Evolutionary conservation across 208 protist genomes (phyloP).

Genomic region (Wallacemonas sp.): DNA sequence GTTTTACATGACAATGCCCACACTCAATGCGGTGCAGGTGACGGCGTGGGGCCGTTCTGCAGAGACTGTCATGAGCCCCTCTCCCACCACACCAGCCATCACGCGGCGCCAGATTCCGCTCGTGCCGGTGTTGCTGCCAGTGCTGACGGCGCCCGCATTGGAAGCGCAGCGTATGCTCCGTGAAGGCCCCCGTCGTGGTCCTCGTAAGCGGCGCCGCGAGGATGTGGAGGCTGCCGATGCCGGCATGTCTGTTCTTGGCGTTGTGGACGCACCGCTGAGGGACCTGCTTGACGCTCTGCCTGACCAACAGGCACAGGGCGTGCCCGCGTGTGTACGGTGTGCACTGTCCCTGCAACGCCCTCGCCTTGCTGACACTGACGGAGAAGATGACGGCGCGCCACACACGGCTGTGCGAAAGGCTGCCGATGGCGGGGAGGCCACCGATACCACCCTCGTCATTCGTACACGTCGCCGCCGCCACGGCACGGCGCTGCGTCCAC

Average conservation of each 20-base stretch:
- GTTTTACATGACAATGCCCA: conserved; percentile 38
- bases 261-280: neutral
- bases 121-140: conserved; percentile 32
- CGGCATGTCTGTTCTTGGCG: neutral
- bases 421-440: too few relatives aligned
- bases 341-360: neutral
- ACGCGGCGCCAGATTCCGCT: neutral
- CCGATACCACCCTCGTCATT: neutral
- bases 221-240: neutral
- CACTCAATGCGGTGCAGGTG: conserved; percentile 32
- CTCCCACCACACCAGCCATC: too few relatives aligned
- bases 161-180: conserved; percentile 38
- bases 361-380: neutral
- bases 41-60: too few relatives aligned
- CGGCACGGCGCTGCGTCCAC: neutral
- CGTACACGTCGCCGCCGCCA: neutral
- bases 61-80: too few relatives aligned
- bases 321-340: neutral
- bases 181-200: conserved; percentile 17
- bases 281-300: too few relatives aligned
- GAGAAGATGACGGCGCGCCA: neutral
- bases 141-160: conserved; percentile 26
- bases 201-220: neutral
- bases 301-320: too few relatives aligned
- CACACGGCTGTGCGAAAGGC: too few relatives aligned